Evolutionary conservation across 2,329 filamentous ascomycete species (phyloP).

Genomic region (Lecanoromycetidae sp.): DNA sequence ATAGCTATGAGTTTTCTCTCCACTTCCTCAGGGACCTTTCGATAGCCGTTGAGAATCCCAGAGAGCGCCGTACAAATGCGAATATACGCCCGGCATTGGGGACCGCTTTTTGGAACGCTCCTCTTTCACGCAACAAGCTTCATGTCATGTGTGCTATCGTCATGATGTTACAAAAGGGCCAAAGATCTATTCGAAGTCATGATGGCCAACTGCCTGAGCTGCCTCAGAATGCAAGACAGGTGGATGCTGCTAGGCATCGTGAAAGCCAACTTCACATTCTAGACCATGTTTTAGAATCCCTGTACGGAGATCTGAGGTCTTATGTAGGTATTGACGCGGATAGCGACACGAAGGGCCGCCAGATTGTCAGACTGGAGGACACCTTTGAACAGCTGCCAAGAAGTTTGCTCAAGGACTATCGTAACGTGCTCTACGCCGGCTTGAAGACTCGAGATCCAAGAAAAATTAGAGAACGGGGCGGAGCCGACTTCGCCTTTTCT

Average conservation of each 20-base stretch:
- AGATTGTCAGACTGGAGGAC: slow-evolving; percentile 14
- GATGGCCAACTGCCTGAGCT: slow-evolving; percentile 6
- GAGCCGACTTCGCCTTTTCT: slow-evolving; percentile 14
- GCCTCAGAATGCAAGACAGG: slow-evolving; percentile 12
- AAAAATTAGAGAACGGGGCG: slow-evolving; percentile 13
- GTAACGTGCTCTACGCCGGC: slow-evolving; percentile 13
- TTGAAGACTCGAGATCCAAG: slow-evolving; percentile 14
- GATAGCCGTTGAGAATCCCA: slow-evolving; percentile 14
- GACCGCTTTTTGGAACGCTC: slow-evolving; percentile 1
- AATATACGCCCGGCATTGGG: background rate
- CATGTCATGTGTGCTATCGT: slow-evolving; percentile 13
- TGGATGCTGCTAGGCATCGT: slow-evolving; percentile 17
- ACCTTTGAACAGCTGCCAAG: slow-evolving; percentile 5
- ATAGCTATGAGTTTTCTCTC: slow-evolving; percentile 10
- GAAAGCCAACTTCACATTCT: slow-evolving; percentile 14
- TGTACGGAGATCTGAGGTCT: slow-evolving; percentile 4
- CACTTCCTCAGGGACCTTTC: slow-evolving; percentile 15
- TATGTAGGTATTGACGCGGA: background rate
- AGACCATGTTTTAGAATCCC: slow-evolving; percentile 2
- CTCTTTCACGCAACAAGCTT: slow-evolving; percentile 15
- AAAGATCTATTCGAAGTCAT: slow-evolving; percentile 3
- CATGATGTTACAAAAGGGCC: slow-evolving; percentile 16
- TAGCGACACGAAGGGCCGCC: background rate
- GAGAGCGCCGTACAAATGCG: slow-evolving; percentile 6
- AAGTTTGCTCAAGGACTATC: slow-evolving; percentile 11